These are phyloP conservation scores for Syzygium grande DNA, from an alignment of 345 rosid genomes.

Conservation along the genomic window DNA sequence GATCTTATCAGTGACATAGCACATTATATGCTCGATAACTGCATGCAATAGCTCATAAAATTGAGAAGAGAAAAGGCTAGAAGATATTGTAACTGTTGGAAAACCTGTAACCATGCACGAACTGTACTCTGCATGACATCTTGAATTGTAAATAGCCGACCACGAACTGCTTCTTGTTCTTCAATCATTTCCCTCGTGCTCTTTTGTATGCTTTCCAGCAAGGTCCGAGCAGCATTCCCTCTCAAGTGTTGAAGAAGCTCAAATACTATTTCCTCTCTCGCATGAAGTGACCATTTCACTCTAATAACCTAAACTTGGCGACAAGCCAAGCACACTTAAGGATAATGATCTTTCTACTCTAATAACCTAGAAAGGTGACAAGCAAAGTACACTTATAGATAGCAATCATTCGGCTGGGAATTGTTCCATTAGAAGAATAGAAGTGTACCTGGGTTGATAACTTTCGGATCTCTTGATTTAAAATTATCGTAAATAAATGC, in stretches of 20 bases:
- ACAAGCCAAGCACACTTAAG: neutral
- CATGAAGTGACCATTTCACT: constrained; percentile 70
- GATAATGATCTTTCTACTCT: neutral
- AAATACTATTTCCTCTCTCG: constrained; percentile 56
- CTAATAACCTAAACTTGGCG: constrained; percentile 35
- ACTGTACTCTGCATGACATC: constrained; percentile 65
- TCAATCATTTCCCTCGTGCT: constrained; percentile 51
- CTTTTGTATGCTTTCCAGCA: constrained; percentile 35
- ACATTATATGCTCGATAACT: neutral
- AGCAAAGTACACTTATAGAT: neutral
- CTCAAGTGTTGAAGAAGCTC: constrained; percentile 55
- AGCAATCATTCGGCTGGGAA: neutral
- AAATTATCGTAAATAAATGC: constrained; percentile 35
- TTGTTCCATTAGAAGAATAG: neutral
- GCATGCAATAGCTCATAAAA: neutral
- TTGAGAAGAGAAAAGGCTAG: neutral
- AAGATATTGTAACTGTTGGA: neutral
- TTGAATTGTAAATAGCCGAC: constrained; percentile 52
- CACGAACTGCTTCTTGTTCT: constrained; percentile 58
- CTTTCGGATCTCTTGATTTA: constrained; percentile 63
- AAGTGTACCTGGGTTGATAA: constrained; percentile 44
- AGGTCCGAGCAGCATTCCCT: constrained; percentile 28
- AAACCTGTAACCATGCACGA: constrained; percentile 61
- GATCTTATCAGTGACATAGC: neutral
- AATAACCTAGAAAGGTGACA: neutral